Evolutionary conservation across 2,329 filamentous ascomycete genomes (phyloP).

Genomic region (Neobulgaria alba): DNA sequence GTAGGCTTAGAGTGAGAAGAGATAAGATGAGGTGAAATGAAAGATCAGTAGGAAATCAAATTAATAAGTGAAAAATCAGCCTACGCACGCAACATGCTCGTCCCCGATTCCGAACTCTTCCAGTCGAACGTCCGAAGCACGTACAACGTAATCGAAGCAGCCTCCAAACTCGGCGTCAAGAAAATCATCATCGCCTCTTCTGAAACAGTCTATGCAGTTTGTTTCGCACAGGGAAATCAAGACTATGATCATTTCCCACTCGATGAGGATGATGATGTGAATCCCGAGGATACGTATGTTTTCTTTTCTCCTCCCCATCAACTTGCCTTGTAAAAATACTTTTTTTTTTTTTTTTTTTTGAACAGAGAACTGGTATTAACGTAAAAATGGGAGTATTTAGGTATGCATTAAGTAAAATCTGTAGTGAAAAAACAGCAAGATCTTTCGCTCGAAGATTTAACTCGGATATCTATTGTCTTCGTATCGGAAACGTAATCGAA

Average conservation of each 20-base stretch:
- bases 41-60: too few species aligned
- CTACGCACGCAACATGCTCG: constrained; percentile 50
- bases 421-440: constrained; percentile 47
- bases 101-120: constrained; percentile 52
- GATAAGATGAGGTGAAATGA: too few species aligned
- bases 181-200: constrained; percentile 54
- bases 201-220: constrained; percentile 53
- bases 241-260: constrained; percentile 50
- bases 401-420: too few species aligned
- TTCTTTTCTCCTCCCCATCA: too few species aligned
- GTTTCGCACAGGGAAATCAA: constrained; percentile 49
- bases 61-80: constrained; percentile 28
- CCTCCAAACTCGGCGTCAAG: constrained; percentile 50
- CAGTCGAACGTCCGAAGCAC: constrained; percentile 44
- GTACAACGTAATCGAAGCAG: constrained; percentile 56
- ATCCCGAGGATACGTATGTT: constrained; percentile 36
- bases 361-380: too few species aligned
- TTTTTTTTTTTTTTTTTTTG: too few species aligned
- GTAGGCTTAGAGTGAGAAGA: too few species aligned
- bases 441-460: constrained; percentile 46
- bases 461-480: constrained; percentile 50
- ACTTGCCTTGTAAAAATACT: too few species aligned
- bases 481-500: constrained; percentile 53
- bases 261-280: constrained; percentile 47
- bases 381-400: too few species aligned